phyloP scores from a whole-genome alignment of 2,329 filamentous ascomycete species.

The Oidium heveae region DNA sequence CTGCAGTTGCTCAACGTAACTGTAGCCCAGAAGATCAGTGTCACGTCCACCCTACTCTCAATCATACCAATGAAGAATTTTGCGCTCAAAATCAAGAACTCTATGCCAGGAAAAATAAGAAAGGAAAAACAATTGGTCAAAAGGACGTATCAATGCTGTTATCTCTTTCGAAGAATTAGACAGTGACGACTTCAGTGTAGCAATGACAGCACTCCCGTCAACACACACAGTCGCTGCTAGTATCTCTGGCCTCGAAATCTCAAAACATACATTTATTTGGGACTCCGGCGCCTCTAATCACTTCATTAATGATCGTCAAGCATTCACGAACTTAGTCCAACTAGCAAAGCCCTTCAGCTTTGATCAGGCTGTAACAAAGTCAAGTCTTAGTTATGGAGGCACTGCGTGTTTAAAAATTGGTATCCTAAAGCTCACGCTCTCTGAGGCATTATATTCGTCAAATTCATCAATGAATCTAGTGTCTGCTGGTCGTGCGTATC shows the following conservation, averaged over 20 bases:
- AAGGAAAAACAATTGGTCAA: neutral
- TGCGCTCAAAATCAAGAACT: neutral
- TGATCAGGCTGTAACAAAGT: neutral
- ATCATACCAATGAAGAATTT: neutral
- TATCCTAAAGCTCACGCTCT: neutral
- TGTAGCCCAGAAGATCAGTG: neutral
- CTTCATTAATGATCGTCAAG: neutral
- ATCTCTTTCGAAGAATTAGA: neutral
- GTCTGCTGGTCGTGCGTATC: neutral
- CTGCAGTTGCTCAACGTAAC: neutral
- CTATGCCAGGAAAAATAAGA: neutral
- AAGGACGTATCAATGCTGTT: neutral
- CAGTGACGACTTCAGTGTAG: neutral
- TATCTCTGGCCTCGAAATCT: neutral
- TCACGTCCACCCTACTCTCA: neutral
- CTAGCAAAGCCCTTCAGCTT: neutral
- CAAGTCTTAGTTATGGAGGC: neutral
- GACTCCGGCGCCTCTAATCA: neutral
- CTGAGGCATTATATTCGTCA: neutral
- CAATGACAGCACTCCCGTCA: neutral
- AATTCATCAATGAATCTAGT: neutral
- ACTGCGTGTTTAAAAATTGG: neutral
- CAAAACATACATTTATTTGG: neutral
- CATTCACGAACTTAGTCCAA: neutral
- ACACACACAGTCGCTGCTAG: neutral